Evolutionary conservation across 768 basidiomycete genomes (phyloP).

Genomic region (Lentinula detonsa): DNA sequence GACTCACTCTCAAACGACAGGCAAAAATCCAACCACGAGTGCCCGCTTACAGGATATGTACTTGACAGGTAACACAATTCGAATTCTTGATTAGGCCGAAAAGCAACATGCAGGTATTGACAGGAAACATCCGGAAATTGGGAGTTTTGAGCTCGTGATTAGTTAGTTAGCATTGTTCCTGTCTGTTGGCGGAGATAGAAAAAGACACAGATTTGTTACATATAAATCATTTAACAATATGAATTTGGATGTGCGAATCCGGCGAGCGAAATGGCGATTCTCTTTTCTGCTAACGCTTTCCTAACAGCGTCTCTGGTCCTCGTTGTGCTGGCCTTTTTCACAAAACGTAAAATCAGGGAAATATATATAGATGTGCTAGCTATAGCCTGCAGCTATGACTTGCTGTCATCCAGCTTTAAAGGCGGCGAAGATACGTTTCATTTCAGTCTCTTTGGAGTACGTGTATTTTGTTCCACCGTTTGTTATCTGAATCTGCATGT

Average conservation of each 20-base stretch:
- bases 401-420: conserved; percentile 3
- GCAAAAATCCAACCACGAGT: too few relatives aligned
- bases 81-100: background rate
- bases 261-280: background rate
- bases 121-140: too few relatives aligned
- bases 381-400: background rate
- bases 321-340: background rate
- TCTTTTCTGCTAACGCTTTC: background rate
- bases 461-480: background rate
- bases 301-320: background rate
- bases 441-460: conserved; percentile 12
- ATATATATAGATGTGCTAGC: background rate
- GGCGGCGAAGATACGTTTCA: conserved; percentile 11
- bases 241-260: too few relatives aligned
- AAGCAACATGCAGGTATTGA: too few relatives aligned
- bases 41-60: too few relatives aligned
- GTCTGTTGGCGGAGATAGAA: background rate
- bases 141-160: too few relatives aligned
- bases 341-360: background rate
- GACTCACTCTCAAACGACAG: too few relatives aligned
- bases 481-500: background rate
- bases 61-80: background rate
- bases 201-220: background rate
- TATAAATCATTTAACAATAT: too few relatives aligned
- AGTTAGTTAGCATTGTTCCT: background rate